Evolutionary conservation across 2,329 filamentous ascomycete species (phyloP), one percentile per base, ranked within the genome.

Genomic region (Fusarium nisikadoi): DNA sequence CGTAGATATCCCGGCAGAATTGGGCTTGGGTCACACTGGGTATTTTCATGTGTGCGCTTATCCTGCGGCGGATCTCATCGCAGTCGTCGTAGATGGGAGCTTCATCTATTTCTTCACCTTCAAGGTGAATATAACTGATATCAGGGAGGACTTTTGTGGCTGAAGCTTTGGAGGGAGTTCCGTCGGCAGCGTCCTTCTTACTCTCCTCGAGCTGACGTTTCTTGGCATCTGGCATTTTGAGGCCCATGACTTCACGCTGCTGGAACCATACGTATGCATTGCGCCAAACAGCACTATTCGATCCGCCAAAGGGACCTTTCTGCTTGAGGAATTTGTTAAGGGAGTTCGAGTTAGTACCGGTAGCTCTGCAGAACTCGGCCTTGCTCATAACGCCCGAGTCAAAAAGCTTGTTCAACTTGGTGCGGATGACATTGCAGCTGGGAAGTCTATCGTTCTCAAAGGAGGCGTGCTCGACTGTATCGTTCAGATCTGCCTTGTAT

Each of bases 31-130:
- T 68, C 5, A 68, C 19, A 11, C 46, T 47, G 2, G 65, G 36
- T 0, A 59, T 64, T 16, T 41, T 64, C 33, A 68, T 27, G 19
- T 68, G 57, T 2, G 50, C 35, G 25, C 57, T 68, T 14, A 68
- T 68, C 11, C 68, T 68, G n/a, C 57, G 64, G 2, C 57, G 39
- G 16, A 68, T 39, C 12, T 68, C 65, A 9, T 68, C 45, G 9
- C 50, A 68, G 35, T 55, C 39, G 4, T 68, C 57, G 12, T 47
- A 68, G 8, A 68, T 43, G 8, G 57, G 64, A 1, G 53, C 45
- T 0, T 47, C 33, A 1, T 68, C 57, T 23, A 16, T 49, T n/a
- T 68, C 57, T 29, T 68, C 56, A 4, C 36, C 12, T 2, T 42
- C 20, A 5, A 68, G 65, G 19, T 68, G 38, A 2, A 68, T 47